Evolutionary conservation across 768 basidiomycete species (phyloP).

Genomic region (Clathrus columnatus): DNA sequence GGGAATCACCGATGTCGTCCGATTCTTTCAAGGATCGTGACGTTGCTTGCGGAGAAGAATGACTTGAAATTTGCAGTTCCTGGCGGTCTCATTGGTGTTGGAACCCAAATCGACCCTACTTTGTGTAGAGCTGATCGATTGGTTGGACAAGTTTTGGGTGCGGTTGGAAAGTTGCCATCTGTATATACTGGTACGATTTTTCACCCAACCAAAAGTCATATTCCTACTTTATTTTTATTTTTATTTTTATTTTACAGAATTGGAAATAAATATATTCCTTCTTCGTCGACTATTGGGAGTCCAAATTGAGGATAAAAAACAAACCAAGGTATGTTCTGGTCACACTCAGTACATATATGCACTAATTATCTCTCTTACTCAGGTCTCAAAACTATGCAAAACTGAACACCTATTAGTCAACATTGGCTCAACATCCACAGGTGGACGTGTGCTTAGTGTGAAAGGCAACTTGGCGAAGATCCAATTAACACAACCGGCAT

Average conservation of each 20-base stretch:
- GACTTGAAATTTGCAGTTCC: conserved; percentile 92
- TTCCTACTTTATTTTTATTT: background rate
- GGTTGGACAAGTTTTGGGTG: conserved; percentile 93
- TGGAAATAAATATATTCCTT: conserved; percentile 90
- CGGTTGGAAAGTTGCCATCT: conserved; percentile 87
- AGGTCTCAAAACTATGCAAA: conserved; percentile 79
- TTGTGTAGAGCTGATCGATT: conserved; percentile 94
- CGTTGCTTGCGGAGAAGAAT: conserved; percentile 92
- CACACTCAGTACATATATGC: background rate
- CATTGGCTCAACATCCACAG: conserved; percentile 95
- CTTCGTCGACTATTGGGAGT: conserved; percentile 95
- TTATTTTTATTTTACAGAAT: conserved; percentile 37
- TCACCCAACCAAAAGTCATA: background rate
- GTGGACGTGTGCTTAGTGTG: conserved; percentile 88
- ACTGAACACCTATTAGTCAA: conserved; percentile 93
- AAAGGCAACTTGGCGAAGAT: conserved; percentile 95
- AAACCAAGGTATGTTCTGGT: conserved; percentile 56
- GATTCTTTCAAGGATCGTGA: conserved; percentile 85
- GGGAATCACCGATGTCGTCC: conserved; percentile 90
- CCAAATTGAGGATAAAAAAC: conserved; percentile 97
- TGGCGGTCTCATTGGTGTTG: conserved; percentile 96
- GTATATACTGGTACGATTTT: conserved; percentile 72
- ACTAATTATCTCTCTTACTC: background rate
- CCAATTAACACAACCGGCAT: conserved; percentile 87
- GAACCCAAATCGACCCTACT: conserved; percentile 93